Evolutionary conservation across 495 filamentous ascomycete species (phyloP).

Genomic region (Jackrogersella multiformis): DNA sequence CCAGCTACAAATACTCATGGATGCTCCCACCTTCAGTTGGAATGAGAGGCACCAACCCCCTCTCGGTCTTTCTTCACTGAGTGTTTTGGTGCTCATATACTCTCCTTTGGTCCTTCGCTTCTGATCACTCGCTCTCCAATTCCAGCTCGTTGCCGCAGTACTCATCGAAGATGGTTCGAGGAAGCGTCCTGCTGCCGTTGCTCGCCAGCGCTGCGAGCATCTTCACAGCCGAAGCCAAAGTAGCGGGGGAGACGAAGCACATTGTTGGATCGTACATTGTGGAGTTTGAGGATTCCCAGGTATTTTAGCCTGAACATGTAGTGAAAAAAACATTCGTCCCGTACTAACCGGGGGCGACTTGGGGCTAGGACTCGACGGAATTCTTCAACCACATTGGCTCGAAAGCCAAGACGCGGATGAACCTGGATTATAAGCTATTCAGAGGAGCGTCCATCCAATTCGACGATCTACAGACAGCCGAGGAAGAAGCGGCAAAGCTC

Average conservation of each 20-base stretch:
- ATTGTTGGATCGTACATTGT: slow-evolving; percentile 59
- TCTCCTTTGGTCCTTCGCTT: slow-evolving; percentile 14
- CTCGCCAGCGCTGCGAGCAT: slow-evolving; percentile 47
- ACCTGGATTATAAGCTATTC: slow-evolving; percentile 58
- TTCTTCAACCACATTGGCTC: slow-evolving; percentile 51
- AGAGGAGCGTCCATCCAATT: slow-evolving; percentile 61
- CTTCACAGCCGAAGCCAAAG: slow-evolving; percentile 39
- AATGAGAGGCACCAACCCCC: slow-evolving; percentile 10
- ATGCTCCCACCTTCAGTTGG: slow-evolving; percentile 3
- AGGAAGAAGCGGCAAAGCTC: slow-evolving; percentile 51
- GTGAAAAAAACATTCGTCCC: not conserved
- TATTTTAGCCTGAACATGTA: slow-evolving; percentile 37
- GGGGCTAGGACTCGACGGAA: slow-evolving; percentile 49
- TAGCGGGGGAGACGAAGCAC: slow-evolving; percentile 26
- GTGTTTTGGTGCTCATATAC: slow-evolving; percentile 8
- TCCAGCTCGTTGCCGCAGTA: slow-evolving; percentile 1
- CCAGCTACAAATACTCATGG: slow-evolving; percentile 38
- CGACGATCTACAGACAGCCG: slow-evolving; percentile 52
- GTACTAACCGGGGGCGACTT: slow-evolving; percentile 27
- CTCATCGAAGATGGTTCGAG: slow-evolving; percentile 42
- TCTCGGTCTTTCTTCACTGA: slow-evolving; percentile 7
- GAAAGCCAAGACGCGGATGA: slow-evolving; percentile 55
- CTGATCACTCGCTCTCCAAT: slow-evolving; percentile 23
- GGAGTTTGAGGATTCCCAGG: slow-evolving; percentile 58
- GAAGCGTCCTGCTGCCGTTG: slow-evolving; percentile 46